Base-by-base conservation (phyloP, 129 eudicot species). In the Arctium minus region DNA sequence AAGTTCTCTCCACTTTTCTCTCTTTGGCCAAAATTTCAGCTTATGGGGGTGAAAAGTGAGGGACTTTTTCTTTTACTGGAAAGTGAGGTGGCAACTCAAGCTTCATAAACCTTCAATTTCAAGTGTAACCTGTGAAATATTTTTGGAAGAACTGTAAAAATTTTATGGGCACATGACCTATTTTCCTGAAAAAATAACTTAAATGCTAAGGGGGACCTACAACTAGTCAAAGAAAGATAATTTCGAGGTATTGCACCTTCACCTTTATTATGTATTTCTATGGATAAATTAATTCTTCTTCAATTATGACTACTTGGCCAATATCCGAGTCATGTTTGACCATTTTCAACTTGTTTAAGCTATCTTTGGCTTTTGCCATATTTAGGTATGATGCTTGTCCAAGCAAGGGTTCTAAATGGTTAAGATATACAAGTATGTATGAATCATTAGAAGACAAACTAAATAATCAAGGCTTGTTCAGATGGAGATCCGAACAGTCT, bases 21-120 rank as follows among this genome's bases (percentile, higher is more conserved):
- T 64, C 70, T 64, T 64, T 64, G 70, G 70, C 70, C 70, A 27
- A 64, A 53, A 18, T 27, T 64, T 64, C 33, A 22, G 30, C 32
- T n/a, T 74, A 42, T 44, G 27, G 6, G 38, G 64, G 78, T 74
- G 78, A 22, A 3, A 42, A 44, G 64, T 74, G 77, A 22, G 17
- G 17, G 56, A 5, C 35, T n/a, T 39, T 22, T 50, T 53, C 29
- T 22, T 22, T 22, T 22, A 22, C 27, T 50, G 30, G 69, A 75
- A 48, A 29, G 29, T 48, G 79, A 75, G 79, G 79, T 75, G 79
- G 79, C 67, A 50, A 48, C 69, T 75, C 37, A 75, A 30, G 76
- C 50, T n/a, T 73, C 77, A 73, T 18, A 38, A 72, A 33, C 74
- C 37, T 17, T 71, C 30, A 1, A 12, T 32, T 70, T n/a, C 38